Evolutionary conservation across 805 yeast species (phyloP).

Genomic region (Saturnispora bothae): DNA sequence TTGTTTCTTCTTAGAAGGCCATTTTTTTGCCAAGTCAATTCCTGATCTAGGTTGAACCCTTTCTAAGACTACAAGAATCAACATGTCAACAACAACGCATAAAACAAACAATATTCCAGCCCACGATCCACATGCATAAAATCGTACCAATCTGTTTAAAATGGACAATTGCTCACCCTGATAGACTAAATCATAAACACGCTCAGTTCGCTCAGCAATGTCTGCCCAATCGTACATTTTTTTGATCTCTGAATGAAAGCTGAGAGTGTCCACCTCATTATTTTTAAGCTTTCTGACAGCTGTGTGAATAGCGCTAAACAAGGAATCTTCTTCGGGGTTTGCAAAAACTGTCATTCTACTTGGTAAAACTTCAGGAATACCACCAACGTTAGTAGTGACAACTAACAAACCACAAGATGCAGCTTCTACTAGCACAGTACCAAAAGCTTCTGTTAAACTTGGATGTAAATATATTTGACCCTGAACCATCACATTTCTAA

Average conservation of each 20-base stretch:
- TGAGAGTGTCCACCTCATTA: conserved; percentile 54
- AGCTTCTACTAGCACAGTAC: conserved; percentile 94
- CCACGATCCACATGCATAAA: conserved; percentile 66
- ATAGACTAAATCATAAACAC: conserved; percentile 50
- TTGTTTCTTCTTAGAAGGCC: conserved; percentile 41
- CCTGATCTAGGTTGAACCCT: conserved; percentile 54
- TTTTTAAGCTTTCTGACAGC: conserved; percentile 56
- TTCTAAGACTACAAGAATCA: conserved; percentile 54
- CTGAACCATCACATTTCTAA: conserved; percentile 80
- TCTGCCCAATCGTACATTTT: conserved; percentile 88
- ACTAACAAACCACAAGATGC: conserved; percentile 91
- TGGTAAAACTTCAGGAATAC: conserved; percentile 94
- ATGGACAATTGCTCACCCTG: conserved; percentile 28
- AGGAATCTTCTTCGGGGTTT: conserved; percentile 73
- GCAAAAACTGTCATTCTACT: conserved; percentile 89
- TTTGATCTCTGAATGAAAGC: conserved; percentile 68
- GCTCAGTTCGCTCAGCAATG: conserved; percentile 77
- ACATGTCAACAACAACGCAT: conserved; percentile 71
- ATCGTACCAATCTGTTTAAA: conserved; percentile 47
- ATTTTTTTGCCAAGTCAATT: conserved; percentile 70
- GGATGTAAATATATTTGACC: conserved; percentile 95
- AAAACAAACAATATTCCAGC: conserved; percentile 78
- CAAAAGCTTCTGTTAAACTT: conserved; percentile 93
- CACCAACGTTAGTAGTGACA: conserved; percentile 94
- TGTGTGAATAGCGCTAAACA: conserved; percentile 58